phyloP scores from a whole-genome alignment of 2,329 filamentous ascomycete genomes.

The Paecilomyces sp. region DNA sequence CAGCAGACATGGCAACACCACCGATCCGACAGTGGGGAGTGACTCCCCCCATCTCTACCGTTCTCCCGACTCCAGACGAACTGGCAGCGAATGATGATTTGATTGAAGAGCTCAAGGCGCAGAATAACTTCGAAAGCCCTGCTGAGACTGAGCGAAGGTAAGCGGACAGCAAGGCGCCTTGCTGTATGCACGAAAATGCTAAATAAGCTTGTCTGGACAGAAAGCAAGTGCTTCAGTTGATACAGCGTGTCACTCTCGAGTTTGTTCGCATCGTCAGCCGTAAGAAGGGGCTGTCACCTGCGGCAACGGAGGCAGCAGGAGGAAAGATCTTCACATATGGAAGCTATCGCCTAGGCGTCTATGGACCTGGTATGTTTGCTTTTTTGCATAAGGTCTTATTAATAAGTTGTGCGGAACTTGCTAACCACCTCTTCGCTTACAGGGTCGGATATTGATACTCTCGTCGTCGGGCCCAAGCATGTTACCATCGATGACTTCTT shows the following conservation, averaged over 20 bases:
- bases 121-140: constrained; percentile 85
- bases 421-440: constrained; percentile 3
- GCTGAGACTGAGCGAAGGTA: constrained; percentile 80
- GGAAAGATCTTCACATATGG: constrained; percentile 95
- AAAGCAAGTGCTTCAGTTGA: constrained; percentile 63
- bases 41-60: constrained; percentile 73
- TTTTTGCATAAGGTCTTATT: not conserved
- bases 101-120: constrained; percentile 73
- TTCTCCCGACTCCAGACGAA: constrained; percentile 70
- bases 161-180: constrained; percentile 6
- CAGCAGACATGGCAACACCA: constrained; percentile 26
- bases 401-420: not conserved
- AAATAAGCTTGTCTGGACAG: constrained; percentile 34
- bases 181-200: constrained; percentile 7
- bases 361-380: constrained; percentile 58
- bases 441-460: constrained; percentile 96
- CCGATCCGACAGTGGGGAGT: constrained; percentile 57
- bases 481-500: constrained; percentile 90
- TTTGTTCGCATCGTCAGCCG: constrained; percentile 78
- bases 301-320: constrained; percentile 73
- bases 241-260: constrained; percentile 74
- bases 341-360: constrained; percentile 90
- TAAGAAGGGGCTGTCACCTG: constrained; percentile 65
- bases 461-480: constrained; percentile 86
- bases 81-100: constrained; percentile 69